phyloP scores from a whole-genome alignment of 176 grass and related monocot species.

The Neostapfia colusana region DNA sequence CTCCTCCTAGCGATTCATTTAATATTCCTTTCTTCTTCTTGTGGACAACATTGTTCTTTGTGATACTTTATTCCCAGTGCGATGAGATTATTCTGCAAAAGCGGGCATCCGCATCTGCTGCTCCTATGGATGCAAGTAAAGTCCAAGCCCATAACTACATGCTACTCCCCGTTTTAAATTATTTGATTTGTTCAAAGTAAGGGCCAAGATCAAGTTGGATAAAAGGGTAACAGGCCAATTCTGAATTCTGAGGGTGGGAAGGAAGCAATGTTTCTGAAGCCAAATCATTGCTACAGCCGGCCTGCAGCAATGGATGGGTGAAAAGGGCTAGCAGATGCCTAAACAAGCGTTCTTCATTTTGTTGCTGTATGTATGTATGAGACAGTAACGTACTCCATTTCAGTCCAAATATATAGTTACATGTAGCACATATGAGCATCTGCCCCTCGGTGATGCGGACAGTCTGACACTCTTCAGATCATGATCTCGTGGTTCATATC shows the following conservation, averaged over 20 bases:
- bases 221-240: conserved; percentile 47
- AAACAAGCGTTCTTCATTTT: not conserved
- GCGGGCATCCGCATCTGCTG: not conserved
- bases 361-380: conserved; percentile 23
- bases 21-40: not conserved
- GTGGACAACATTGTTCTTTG: not conserved
- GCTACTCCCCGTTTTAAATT: too few relatives aligned
- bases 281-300: conserved; percentile 30
- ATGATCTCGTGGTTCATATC: too few relatives aligned
- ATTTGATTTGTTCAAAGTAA: conserved; percentile 40
- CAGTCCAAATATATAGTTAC: conserved; percentile 27
- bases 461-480: too few relatives aligned
- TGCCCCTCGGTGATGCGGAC: too few relatives aligned
- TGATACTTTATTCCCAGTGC: not conserved
- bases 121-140: conserved; percentile 17
- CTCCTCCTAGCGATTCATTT: conserved; percentile 3
- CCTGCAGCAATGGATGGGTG: not conserved
- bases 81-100: not conserved
- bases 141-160: conserved; percentile 27
- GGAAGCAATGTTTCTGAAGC: not conserved
- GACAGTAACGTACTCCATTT: conserved; percentile 41
- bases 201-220: conserved; percentile 47
- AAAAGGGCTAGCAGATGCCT: not conserved
- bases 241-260: conserved; percentile 22
- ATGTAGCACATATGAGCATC: too few relatives aligned